Evolutionary conservation across 768 basidiomycete species (phyloP), one percentile per base, ranked within the genome.

Genomic region (Mycena vulgaris): DNA sequence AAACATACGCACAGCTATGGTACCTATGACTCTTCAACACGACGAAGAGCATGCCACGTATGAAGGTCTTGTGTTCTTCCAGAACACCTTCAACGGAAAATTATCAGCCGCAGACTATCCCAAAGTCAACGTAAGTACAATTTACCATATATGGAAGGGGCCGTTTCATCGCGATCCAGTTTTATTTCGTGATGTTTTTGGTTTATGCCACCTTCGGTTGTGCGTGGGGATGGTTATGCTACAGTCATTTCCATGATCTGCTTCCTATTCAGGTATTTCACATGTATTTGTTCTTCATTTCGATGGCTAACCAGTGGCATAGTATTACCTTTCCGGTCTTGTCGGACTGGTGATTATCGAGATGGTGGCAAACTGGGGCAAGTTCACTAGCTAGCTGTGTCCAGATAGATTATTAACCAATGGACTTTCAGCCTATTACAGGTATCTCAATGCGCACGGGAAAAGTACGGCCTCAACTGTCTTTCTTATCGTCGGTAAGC

Each of bases 41-140:
- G 87, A 89, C 71, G 83, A 89, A 31, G 87, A 82, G 56, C 96
- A 98, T 76, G 92, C 96, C 28, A 84, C 87, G 23, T 98, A 96
- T 80, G 83, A 85, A 13, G 97, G 96, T 17, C 82, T 84, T 37
- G 93, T 98, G 40, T 83, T 93, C 52, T 99, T 99, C 85, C 88
- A 87, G 75, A 98, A 98, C 80, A 89, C 87, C 2, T 98, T 98
- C 77, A 85, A 92, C 30, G 98, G 98, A 23, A 89, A 93, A 78
- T 85, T 99, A 25, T 89, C 97, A 16, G 96, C 97, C 8, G 89
- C 94, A 7, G 98, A 99, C 79, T 98, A 98, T 80, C 98, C 98
- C 14, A 99, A 99, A 90, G 94, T 99, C 79, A 92, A 90, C 66
- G 96, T 98, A 79, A 75, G 94, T 80, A 10, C 37, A 11, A 17